Base-by-base conservation (phyloP, 768 basidiomycete genomes). In the Asterophora lycoperdoides region DNA sequence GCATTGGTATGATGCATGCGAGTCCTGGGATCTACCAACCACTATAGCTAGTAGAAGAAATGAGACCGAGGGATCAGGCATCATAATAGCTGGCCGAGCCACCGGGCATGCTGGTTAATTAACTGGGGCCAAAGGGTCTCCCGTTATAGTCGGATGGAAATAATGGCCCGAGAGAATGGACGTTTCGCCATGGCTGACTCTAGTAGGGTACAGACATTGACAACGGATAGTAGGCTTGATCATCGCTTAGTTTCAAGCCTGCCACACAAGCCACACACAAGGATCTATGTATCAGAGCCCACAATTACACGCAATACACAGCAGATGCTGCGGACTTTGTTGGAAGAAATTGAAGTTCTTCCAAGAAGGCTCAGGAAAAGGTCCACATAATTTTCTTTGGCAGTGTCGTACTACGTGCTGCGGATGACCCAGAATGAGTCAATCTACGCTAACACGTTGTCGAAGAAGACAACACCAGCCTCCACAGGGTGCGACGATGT, bases 1-100 rank as follows among this genome's bases (percentile, higher is more conserved):
- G 23, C 6, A 23, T 43, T 46, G 33, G 41, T 47, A 50, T 50
- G 48, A 49, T 46, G 23, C 23, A n/a, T n/a, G n/a, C n/a, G n/a
- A n/a, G n/a, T n/a, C n/a, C n/a, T n/a, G n/a, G n/a, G n/a, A n/a
- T n/a, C n/a, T n/a, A n/a, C n/a, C n/a, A n/a, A n/a, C n/a, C n/a
- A n/a, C n/a, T n/a, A n/a, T n/a, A n/a, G n/a, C n/a, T n/a, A 23
- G 23, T 23, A 40, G 39, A 41, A 36, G 30, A n/a, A 20, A 36
- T 19, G 43, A 23, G 35, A 41, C 51, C 29, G 38, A 29, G n/a
- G 14, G 15, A 15, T 11, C n/a, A n/a, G n/a, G n/a, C n/a, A n/a
- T n/a, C n/a, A n/a, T n/a, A n/a, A n/a, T n/a, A n/a, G n/a, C n/a
- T n/a, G 17, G 40, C 23, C 23, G 23, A 6, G 23, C 23, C 3